Conservation (phyloP, 2,329 filamentous ascomycete species). For the Fusarium decemcellulare region DNA sequence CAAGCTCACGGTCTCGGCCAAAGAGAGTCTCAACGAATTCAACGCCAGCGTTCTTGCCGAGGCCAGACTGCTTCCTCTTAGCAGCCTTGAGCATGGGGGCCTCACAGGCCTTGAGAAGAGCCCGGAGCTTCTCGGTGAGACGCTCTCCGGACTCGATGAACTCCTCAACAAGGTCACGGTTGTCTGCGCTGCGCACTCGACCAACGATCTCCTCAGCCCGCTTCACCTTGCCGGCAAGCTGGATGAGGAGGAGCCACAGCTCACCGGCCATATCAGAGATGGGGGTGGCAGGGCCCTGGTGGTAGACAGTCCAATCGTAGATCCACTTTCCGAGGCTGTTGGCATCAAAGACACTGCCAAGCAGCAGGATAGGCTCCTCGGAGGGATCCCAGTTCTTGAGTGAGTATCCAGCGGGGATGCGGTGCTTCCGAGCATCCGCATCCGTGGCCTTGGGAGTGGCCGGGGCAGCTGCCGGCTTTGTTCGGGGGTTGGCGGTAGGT, state of each 20-base stretch:
- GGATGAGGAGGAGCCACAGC: constrained; percentile 94
- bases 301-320: constrained; percentile 98
- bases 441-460: constrained; percentile 67
- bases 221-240: constrained; percentile 94
- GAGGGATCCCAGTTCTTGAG: constrained; percentile 98
- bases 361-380: constrained; percentile 92
- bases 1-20: constrained; percentile 89
- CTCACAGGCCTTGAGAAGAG: constrained; percentile 91
- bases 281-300: constrained; percentile 84
- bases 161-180: constrained; percentile 86
- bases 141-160: constrained; percentile 92
- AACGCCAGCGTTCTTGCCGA: constrained; percentile 92
- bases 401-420: constrained; percentile 91
- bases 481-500: constrained; percentile 52
- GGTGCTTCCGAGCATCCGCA: constrained; percentile 72
- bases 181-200: constrained; percentile 80
- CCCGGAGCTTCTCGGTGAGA: constrained; percentile 86
- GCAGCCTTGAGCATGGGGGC: constrained; percentile 93
- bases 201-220: constrained; percentile 84
- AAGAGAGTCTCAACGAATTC: constrained; percentile 98
- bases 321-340: constrained; percentile 99
- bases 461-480: constrained; percentile 48
- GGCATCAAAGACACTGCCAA: constrained; percentile 96
- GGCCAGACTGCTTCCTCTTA: constrained; percentile 76
- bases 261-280: constrained; percentile 94